Base-by-base conservation (phyloP, 2,329 filamentous ascomycete genomes). In the Stemphylium vesicarium region DNA sequence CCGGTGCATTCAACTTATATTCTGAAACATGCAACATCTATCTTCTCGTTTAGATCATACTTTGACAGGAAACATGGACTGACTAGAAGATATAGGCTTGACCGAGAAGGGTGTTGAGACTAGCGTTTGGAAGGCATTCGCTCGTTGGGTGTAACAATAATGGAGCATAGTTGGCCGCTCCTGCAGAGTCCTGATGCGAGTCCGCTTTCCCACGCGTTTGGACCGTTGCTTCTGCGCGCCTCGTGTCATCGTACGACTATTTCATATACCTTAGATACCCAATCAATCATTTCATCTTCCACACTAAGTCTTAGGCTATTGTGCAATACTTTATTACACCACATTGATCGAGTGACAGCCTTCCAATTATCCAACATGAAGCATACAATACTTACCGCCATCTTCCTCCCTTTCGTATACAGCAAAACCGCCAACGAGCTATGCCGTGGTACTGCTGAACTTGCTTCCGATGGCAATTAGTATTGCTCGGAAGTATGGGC, bases 401-500 rank as follows among this genome's bases (percentile, higher is more conserved):
- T 32, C 43, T 16, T 62, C 15, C 15, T 62, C 6, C 48, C 51
- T 10, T 43, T 64, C 22, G 59, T 57, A 11, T 50, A 62, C 51
- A 59, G 68, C 51, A 69, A 64, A 43, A 73, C 70, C 1, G 45
- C 66, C 12, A 67, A 59, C 4, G 69, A 77, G 49, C 66, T 72
- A 18, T 78, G 74, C 51, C 48, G 62, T n/a, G 69, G 67, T 24
- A 72, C 63, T 13, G 70, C 71, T 13, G 56, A 53, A 55, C 74
- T 49, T 6, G 51, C 63, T 13, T 72, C 79, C 51, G 69, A 72
- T 20, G 84, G 85, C 57, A 91, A 90, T 74, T 87, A 77, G 78
- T 91, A 88, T 77, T 90, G 88, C 74, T 80, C 85, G 52, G 69
- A 81, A 35, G 87, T 92, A 53, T 76, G 82, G 53, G 83, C 86